Percentiles rank a stretch among this genome's conserved stretches.
Conservation (phyloP, 495 filamentous ascomycete species). For the Penicillium flavigenum region DNA sequence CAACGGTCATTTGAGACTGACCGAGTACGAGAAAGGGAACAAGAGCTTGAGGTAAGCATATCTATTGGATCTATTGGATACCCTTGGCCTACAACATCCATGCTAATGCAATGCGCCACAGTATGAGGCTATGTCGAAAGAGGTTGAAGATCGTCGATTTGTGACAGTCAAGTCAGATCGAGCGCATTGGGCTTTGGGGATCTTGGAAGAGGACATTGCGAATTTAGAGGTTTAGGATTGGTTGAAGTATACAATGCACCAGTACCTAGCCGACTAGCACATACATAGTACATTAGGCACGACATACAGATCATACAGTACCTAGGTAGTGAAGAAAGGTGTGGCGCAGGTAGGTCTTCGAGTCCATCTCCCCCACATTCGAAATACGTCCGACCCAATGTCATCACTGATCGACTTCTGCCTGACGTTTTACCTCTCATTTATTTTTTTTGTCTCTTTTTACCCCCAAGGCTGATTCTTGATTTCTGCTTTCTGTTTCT, state of each 20-base stretch:
- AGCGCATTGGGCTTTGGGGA: slow-evolving; percentile 59
- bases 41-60: slow-evolving; percentile 18
- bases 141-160: slow-evolving; percentile 51
- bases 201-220: slow-evolving; percentile 56
- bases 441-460: background rate
- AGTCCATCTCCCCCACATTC: slow-evolving; percentile 2
- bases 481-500: slow-evolving; percentile 4
- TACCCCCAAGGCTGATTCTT: slow-evolving; percentile 5
- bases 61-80: background rate
- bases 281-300: background rate
- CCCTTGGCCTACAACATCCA: background rate
- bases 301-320: background rate
- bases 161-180: slow-evolving; percentile 44
- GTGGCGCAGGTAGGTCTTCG: slow-evolving; percentile 1
- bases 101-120: slow-evolving; percentile 13
- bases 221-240: slow-evolving; percentile 37
- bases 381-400: slow-evolving; percentile 9
- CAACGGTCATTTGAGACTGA: slow-evolving; percentile 41
- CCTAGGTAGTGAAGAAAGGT: background rate
- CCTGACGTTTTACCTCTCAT: slow-evolving; percentile 11
- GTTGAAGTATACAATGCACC: background rate
- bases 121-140: slow-evolving; percentile 26
- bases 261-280: background rate
- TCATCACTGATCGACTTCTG: slow-evolving; percentile 22
- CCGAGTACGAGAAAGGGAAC: slow-evolving; percentile 15